Conservation (phyloP, 2,329 filamentous ascomycete genomes). For the Neofusicoccum sp. region DNA sequence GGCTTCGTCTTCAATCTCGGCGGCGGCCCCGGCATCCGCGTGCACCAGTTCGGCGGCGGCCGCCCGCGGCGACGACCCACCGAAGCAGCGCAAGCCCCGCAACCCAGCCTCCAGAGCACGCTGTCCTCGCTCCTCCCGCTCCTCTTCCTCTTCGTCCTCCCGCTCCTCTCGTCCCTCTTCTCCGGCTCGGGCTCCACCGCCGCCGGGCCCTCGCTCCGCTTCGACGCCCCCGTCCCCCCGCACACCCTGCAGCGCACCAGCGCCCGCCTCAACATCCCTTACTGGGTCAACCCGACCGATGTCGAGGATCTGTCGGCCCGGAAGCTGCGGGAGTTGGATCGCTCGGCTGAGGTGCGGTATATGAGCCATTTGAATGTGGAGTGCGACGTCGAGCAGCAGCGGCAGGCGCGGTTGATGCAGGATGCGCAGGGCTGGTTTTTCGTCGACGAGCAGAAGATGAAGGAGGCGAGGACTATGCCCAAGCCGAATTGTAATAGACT, state of each 20-base stretch:
- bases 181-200: conserved; percentile 54
- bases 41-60: conserved; percentile 91
- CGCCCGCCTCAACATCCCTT: conserved; percentile 71
- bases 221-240: conserved; percentile 70
- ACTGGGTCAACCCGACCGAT: conserved; percentile 82
- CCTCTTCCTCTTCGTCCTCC: conserved; percentile 78
- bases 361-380: conserved; percentile 67
- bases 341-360: conserved; percentile 73
- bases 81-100: conserved; percentile 56
- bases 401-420: conserved; percentile 69
- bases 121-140: conserved; percentile 82
- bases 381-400: conserved; percentile 73
- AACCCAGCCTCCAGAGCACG: conserved; percentile 53
- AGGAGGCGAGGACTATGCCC: conserved; percentile 64
- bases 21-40: conserved; percentile 85
- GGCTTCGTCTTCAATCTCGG: conserved; percentile 96
- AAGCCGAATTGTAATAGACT: conserved; percentile 44
- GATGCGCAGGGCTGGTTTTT: conserved; percentile 88
- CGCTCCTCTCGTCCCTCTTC: conserved; percentile 80
- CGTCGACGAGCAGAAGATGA: conserved; percentile 77
- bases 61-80: conserved; percentile 73
- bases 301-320: conserved; percentile 68
- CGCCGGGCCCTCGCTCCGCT: conserved; percentile 71
- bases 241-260: conserved; percentile 75
- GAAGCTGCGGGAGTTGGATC: conserved; percentile 76